Base-by-base conservation (phyloP, 1,139 yeast genomes). In the Yamadazyma jaroonii region DNA sequence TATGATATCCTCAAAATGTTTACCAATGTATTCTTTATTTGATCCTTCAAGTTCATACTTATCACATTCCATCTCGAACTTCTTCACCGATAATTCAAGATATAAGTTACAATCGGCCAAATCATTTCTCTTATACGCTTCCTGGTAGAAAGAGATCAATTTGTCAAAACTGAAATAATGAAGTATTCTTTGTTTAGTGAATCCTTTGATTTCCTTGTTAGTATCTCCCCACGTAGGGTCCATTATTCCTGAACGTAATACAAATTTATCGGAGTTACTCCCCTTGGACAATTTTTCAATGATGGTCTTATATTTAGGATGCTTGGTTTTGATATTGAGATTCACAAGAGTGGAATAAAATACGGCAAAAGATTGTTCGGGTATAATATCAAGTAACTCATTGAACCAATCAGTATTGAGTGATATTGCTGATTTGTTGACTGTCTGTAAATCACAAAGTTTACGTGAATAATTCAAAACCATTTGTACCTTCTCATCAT, bases 181-280 rank as follows among this genome's bases (percentile, higher is more conserved):
- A 9, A 57, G 43, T 65, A 70, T 65, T 42, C 56, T 60, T 29
- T 43, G 36, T 25, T 52, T 52, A 17, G 63, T 64, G 4, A 5
- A 29, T n/a, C 43, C 44, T 4, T 34, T 35, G 13, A 59, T 49
- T 1, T 49, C 44, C 23, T 47, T 46, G 13, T 55, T 48, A 1
- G 63, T 55, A 39, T 67, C 58, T 39, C 65, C 70, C 72, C 73
- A 68, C 39, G 56, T 59, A 1, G 73, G 63, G 26, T 58, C 48
- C 3, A 62, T 35, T 41, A 56, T 49, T 0, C 77, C 77, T 1
- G 75, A 68, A 35, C 69, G 49, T 4, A 61, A 60, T 3, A 67
- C 54, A 39, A 59, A 64, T 32, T 54, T 54, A 3, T 68, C 70
- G 17, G 61, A 40, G 30, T 58, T 56, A 2, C 63, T 52, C 1